Percentiles rank a stretch among this genome's conserved stretches.
Evolutionary conservation across 2,329 filamentous ascomycete genomes (phyloP).

Genomic region (Microdochium trichocladiopsis): DNA sequence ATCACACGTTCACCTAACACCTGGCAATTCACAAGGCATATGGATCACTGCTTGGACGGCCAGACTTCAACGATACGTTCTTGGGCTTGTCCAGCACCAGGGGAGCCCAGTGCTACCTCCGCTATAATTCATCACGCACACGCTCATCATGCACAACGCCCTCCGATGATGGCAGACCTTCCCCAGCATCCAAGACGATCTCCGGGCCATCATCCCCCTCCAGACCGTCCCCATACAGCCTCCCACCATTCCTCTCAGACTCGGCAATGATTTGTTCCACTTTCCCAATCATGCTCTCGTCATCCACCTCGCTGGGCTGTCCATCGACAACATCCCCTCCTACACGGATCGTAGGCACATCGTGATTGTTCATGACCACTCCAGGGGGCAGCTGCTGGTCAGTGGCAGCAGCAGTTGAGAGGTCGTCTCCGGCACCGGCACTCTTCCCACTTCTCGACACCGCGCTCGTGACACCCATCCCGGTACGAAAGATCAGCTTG

Average conservation of each 20-base stretch:
- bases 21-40: no score
- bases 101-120: no score
- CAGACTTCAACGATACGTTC: no score
- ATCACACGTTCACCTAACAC: no score
- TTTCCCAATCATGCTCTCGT: background rate
- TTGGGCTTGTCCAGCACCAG: no score
- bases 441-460: constrained; percentile 17
- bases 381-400: constrained; percentile 6
- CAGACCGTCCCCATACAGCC: background rate
- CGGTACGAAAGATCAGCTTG: constrained; percentile 55
- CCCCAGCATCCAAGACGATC: background rate
- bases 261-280: background rate
- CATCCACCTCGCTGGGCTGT: background rate
- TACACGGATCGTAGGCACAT: constrained; percentile 43
- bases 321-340: constrained; percentile 14
- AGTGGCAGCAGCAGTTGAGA: background rate
- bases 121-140: background rate
- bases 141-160: background rate
- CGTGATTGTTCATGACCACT: constrained; percentile 24
- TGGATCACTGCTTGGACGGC: no score
- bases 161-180: background rate
- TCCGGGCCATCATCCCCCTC: background rate
- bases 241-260: background rate
- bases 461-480: constrained; percentile 46
- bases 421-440: background rate